A percentile compares a stretch with the other conserved stretches of the same genome.
phyloP scores from a whole-genome alignment of 176 grass and related monocot genomes.

The Cenchrus americanus region DNA sequence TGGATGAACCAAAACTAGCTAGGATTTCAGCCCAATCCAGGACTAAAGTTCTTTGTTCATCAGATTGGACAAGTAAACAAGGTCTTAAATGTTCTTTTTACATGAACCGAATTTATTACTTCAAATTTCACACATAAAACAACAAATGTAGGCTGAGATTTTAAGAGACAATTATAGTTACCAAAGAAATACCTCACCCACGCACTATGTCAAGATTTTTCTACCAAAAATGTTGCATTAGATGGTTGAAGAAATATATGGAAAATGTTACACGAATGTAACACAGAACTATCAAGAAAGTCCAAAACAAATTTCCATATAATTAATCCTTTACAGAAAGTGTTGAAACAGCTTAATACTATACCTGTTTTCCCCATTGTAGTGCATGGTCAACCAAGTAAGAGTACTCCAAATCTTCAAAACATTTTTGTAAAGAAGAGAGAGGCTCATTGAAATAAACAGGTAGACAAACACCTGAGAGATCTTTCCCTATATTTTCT shows the following conservation, averaged over 20 bases:
- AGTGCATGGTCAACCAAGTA: conserved; percentile 83
- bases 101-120: conserved; percentile 13
- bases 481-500: conserved; percentile 98
- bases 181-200: background rate
- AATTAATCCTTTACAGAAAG: background rate
- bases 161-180: background rate
- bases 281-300: background rate
- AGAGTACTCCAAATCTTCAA: conserved; percentile 97
- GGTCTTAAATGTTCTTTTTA: background rate
- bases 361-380: conserved; percentile 86
- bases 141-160: background rate
- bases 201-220: background rate
- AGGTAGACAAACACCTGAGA: conserved; percentile 92
- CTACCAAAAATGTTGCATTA: background rate
- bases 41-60: background rate
- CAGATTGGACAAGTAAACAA: background rate
- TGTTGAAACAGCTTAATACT: conserved; percentile 8
- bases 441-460: conserved; percentile 99
- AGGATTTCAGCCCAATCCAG: background rate
- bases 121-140: background rate
- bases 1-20: background rate
- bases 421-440: conserved; percentile 96
- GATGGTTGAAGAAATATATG: conserved; percentile 22
- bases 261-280: background rate
- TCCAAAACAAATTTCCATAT: background rate